Base-by-base conservation (phyloP, 345 rosid genomes). In the Bruguiera gymnorhiza region DNA sequence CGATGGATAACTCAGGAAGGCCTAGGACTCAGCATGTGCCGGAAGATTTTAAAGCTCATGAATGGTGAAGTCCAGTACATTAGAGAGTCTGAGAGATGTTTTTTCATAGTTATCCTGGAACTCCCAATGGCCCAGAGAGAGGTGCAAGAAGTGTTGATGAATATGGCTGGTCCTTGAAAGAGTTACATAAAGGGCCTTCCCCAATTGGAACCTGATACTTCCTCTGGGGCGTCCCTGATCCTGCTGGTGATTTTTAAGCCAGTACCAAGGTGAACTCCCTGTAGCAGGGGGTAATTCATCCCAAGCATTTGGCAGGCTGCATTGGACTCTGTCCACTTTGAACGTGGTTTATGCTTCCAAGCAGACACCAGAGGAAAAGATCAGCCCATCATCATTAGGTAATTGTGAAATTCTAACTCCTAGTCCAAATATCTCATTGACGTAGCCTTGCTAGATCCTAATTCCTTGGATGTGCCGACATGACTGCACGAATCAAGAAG, bases 11-110 rank as follows among this genome's bases (percentile, higher is more conserved):
- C 86, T 46, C 93, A 86, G 62, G 97, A 95, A 72, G 97, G 97
- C n/a, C 71, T 95, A 64, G 97, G 96, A 60, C 85, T 92, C 80
- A 87, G 97, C 85, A 84, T 90, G 86, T 90, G 96, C 89, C 71
- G 91, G 83, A 95, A 84, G 85, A 92, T 95, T 61, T 76, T 92
- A 50, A 95, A 90, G 88, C 87, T 86, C 64, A 88, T 91, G 96
- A 82, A 82, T 66, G 96, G 98, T 66, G 93, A 91, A 74, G 93
- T 94, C 69, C 97, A 91, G 75, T 94, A 94, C 63, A 87, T 91
- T 69, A 83, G 90, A 83, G 91, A 89, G 73, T 91, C 82, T 0
- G 94, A 91, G 69, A 81, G 89, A 73, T 87, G 90, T 37, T 89
- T 82, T 77, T 91, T 93, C 86, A 80, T 85, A 67, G 86, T 89